Evolutionary conservation across 306 rosid species (phyloP), one percentile per base, ranked within the genome.

Genomic region (Biancaea sappan): DNA sequence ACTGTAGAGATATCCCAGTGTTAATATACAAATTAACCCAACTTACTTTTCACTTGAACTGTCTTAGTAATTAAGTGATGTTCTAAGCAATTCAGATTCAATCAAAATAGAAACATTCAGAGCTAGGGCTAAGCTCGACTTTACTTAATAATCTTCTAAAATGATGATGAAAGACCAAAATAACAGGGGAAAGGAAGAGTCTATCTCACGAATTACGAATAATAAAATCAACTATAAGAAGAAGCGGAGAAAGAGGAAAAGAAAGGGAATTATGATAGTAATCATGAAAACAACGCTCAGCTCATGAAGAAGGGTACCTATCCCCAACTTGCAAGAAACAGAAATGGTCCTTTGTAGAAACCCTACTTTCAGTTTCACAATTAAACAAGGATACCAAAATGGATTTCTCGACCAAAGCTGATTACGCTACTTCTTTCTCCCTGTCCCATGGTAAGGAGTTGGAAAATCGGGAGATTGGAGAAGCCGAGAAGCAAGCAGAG

Each of bases 381-480:
- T 81, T 46, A 67, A 56, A 57, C 34, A 63, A 66, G 77, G 48
- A 51, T 28, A 16, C 48, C 66, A 35, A 41, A 68, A 47, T 18
- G 10, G 46, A 68, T 8, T 46, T 15, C 50, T 34, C 35, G 29
- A 2, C 15, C 11, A 56, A 66, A 73, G 75, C 73, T 73, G 64
- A 84, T 32, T 29, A 59, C 13, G 9, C 12, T 62, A 53, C n/a
- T 47, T 26, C 69, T 47, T 41, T 79, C 78, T 12, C 24, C 38
- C 2, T 51, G 73, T 19, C 72, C 32, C 89, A 83, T 81, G 84
- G 77, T 19, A 21, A 21, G 78, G 52, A 60, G 35, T 66, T 40
- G 58, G 80, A 63, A n/a, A n/a, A 62, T 69, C 51, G 76, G 31
- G 50, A 61, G 59, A 70, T 8, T 52, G 28, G 37, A 18, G 74